Evolutionary conservation across 305 asterid species (phyloP), one percentile per base, ranked within the genome.

Genomic region (Fraxinus sp.): DNA sequence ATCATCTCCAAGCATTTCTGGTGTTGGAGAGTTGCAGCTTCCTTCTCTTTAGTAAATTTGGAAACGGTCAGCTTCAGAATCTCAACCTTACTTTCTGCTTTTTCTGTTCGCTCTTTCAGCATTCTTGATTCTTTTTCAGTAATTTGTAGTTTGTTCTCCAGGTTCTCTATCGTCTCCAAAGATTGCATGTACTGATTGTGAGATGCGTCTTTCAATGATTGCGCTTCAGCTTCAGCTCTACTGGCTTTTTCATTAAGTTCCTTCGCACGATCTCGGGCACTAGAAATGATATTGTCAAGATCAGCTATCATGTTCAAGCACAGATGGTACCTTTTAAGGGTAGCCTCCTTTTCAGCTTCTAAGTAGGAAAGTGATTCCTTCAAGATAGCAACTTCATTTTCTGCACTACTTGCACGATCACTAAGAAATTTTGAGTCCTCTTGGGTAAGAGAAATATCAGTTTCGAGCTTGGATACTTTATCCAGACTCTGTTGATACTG

Each of bases 341-440:
- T 91, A 71, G 90, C 87, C 79, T 90, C 94, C 91, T 90, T 95
- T 81, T 97, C 99, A 80, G 97, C 83, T 90, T 92, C 98, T 36
- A 88, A 85, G 83, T 89, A 84, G 49, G 90, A 75, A 71, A 95
- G 91, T 32, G 90, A 83, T 74, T 90, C 97, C 86, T 88, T 92
- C 85, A 97, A 85, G 79, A 80, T 81, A 83, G 84, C 85, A 84
- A 87, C 92, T 88, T 95, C 97, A 64, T 85, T 90, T 86, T 97
- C 98, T 78, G 98, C 97, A 79, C 87, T 88, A 77, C 87, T 88
- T 68, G 97, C 97, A 76, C 87, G 90, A 84, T 97, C 97, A 55
- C 55, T 78, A 72, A 91, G 94, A 44, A 87, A 83, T 85, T 81
- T 86, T 78, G 94, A 95, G 82, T 91, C 92, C 82, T 90, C 97